phyloP scores from a whole-genome alignment of 1,139 yeast genomes.

The Sugiyamaella paludigena region DNA sequence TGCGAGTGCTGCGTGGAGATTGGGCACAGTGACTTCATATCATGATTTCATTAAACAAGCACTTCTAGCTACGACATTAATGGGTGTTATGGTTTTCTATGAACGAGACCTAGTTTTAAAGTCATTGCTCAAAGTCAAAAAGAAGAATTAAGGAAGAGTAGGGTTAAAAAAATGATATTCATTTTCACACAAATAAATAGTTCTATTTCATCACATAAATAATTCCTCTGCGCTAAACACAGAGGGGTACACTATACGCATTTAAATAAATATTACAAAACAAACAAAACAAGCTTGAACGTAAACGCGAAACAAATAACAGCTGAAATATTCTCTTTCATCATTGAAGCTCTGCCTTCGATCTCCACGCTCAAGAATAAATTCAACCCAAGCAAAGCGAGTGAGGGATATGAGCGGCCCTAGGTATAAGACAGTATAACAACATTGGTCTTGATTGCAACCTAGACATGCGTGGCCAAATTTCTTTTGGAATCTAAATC shows the following conservation, averaged over 20 bases:
- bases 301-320: slow-evolving; percentile 7
- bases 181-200: not conserved
- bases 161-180: not conserved
- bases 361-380: too few relatives aligned
- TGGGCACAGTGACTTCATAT: slow-evolving; percentile 15
- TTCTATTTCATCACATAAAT: not conserved
- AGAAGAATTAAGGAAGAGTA: not conserved
- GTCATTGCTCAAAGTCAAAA: slow-evolving; percentile 1
- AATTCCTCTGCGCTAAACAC: too few relatives aligned
- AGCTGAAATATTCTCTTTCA: too few relatives aligned
- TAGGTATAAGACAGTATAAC: too few relatives aligned
- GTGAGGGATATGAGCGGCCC: too few relatives aligned
- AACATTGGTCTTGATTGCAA: too few relatives aligned
- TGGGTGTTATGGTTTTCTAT: slow-evolving; percentile 3
- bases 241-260: not conserved
- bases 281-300: not conserved
- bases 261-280: slow-evolving; percentile 1
- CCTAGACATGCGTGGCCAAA: too few relatives aligned
- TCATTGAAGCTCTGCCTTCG: too few relatives aligned
- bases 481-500: too few relatives aligned
- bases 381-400: too few relatives aligned
- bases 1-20: slow-evolving; percentile 16
- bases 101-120: slow-evolving; percentile 3
- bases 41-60: slow-evolving; percentile 13
- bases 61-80: slow-evolving; percentile 6